Evolutionary conservation across 257 asterid species (phyloP), one percentile per base, ranked within the genome.

Genomic region (Osmanthus fragrans): DNA sequence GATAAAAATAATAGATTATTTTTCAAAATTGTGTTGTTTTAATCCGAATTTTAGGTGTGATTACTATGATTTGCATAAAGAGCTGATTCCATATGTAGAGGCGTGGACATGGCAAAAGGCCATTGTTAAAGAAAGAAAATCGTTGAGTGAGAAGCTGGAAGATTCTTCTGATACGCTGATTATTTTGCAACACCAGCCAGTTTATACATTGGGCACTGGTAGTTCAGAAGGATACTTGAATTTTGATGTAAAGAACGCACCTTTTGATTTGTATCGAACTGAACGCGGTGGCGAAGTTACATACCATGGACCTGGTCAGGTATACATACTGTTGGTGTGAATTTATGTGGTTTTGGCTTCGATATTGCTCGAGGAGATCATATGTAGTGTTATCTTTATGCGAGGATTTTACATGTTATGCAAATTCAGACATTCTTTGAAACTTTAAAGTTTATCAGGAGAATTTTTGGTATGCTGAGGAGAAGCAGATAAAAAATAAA

Each of bases 281-380:
- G 99, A 93, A 72, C 89, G 96, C 1, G 99, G 99, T 19, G 97
- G 99, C 7, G 99, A 94, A 87, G 96, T 94, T 77, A 94, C 98
- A n/a, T 94, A 88, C 79, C 97, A 96, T 82, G 98, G 97, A 56
- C 99, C 98, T 83, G 97, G 99, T 32, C 97, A 96, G 96, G 99
- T 96, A 77, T 54, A 71, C 71, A 13, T 9, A 1, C 37, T 39
- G 37, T 10, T 63, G 69, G 11, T 25, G 36, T 2, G 2, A 63
- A 63, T 27, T 63, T 23, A 10, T 1, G 34, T 25, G 11, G 18
- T 7, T 63, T 25, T 25, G 8, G 34, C 34, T 18, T 5, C 64
- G 19, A 11, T 19, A n/a, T 15, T 10, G 51, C 18, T 42, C 1
- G 51, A 42, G 51, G 51, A 12, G 4, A 42, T 42, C 51, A 42